phyloP scores from a whole-genome alignment of 2,329 filamentous ascomycete species.

The Aspergillus persii region DNA sequence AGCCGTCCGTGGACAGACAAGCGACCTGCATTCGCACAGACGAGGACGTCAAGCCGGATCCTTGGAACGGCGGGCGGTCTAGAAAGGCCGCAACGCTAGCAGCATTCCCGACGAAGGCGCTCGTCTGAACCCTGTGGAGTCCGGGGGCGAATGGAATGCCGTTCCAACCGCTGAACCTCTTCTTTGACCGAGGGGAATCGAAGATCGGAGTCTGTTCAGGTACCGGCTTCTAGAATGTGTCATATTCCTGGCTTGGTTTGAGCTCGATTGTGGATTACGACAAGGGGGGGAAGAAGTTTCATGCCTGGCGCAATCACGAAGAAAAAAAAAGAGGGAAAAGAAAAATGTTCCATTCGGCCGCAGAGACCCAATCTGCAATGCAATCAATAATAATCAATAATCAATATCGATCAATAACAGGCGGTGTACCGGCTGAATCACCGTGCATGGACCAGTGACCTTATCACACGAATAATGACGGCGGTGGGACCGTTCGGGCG shows the following conservation, averaged over 20 bases:
- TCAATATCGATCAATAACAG: neutral
- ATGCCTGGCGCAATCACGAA: neutral
- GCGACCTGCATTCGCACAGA: conserved; percentile 8
- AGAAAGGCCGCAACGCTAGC: conserved; percentile 14
- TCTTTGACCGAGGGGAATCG: too few species aligned
- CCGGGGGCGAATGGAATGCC: neutral
- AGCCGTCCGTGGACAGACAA: neutral
- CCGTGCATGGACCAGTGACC: neutral
- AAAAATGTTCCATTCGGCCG: neutral
- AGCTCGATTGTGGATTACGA: neutral
- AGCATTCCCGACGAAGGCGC: conserved; percentile 6
- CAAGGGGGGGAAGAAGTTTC: neutral
- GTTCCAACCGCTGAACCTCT: neutral
- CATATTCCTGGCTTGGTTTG: neutral
- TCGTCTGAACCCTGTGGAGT: conserved; percentile 1
- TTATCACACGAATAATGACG: conserved; percentile 1
- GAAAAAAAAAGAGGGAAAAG: too few species aligned
- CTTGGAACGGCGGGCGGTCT: conserved; percentile 19
- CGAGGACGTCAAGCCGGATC: conserved; percentile 14
- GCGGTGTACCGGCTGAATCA: conserved; percentile 1
- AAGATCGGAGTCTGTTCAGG: neutral
- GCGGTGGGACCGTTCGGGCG: neutral
- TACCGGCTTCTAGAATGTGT: neutral
- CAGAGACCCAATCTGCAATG: neutral
- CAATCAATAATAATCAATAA: neutral